Conservation (phyloP, 2,329 filamentous ascomycete species). For the Colletotrichum sp. region DNA sequence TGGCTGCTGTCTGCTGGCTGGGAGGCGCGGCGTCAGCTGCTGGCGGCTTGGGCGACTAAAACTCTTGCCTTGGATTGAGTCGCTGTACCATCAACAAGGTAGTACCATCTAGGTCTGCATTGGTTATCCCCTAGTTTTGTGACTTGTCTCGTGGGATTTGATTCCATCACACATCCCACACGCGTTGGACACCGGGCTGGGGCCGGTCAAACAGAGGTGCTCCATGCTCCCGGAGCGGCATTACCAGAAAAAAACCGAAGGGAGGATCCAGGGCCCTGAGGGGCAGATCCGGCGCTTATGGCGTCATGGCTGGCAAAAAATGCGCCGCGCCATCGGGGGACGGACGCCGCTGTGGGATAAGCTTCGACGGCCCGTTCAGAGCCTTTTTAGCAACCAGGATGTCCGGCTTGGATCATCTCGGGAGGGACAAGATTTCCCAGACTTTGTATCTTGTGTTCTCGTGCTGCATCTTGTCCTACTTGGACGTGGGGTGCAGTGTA, state of each 20-base stretch:
- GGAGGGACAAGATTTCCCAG: not conserved
- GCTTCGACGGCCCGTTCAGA: not conserved
- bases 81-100: not conserved
- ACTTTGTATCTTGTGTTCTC: not conserved
- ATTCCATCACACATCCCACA: not conserved
- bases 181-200: not conserved
- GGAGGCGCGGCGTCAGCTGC: not conserved
- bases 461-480: not conserved
- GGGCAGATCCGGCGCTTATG: constrained; percentile 11
- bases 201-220: not conserved
- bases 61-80: not conserved
- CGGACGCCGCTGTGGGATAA: not conserved
- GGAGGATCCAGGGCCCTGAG: not conserved
- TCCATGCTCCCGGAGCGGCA: not conserved
- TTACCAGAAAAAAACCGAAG: not conserved
- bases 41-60: not conserved
- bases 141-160: not conserved
- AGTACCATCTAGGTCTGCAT: not conserved
- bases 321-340: not conserved
- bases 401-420: not conserved
- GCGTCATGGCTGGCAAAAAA: constrained; percentile 10
- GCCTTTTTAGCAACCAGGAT: not conserved
- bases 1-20: not conserved
- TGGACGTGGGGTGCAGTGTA: not conserved
- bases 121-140: not conserved